These are phyloP conservation scores for Apiospora arundinis DNA, from an alignment of 2,329 filamentous ascomycete species.

Conservation along the genomic window DNA sequence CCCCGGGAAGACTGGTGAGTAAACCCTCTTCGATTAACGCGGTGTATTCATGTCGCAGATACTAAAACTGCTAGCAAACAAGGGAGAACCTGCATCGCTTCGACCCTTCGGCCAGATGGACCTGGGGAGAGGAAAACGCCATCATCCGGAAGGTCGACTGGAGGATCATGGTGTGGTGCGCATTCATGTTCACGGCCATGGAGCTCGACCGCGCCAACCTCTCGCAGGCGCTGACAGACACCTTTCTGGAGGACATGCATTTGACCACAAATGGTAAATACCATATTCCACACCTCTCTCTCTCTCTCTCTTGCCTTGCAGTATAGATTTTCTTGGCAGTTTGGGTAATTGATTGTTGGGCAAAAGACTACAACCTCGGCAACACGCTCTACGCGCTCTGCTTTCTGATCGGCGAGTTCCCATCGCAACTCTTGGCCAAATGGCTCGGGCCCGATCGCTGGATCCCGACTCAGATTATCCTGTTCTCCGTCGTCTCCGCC, in stretches of 20 bases:
- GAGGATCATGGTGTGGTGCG: conserved; percentile 46
- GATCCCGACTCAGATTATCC: conserved; percentile 41
- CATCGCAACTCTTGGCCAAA: conserved; percentile 66
- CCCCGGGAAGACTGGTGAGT: conserved; percentile 37
- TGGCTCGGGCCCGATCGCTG: conserved; percentile 38
- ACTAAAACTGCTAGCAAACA: not conserved
- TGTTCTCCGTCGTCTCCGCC: conserved; percentile 40
- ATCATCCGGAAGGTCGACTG: conserved; percentile 55
- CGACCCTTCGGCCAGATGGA: conserved; percentile 60
- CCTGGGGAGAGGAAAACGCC: conserved; percentile 57
- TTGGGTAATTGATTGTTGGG: not conserved
- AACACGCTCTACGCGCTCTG: conserved; percentile 60
- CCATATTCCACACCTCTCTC: not conserved
- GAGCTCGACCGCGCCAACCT: conserved; percentile 68
- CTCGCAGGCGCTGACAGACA: conserved; percentile 63
- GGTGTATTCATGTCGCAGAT: not conserved
- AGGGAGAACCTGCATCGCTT: conserved; percentile 62
- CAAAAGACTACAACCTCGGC: conserved; percentile 54
- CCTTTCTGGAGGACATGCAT: conserved; percentile 61
- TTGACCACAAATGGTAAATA: conserved; percentile 50
- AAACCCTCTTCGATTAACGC: not conserved
- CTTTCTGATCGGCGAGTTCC: conserved; percentile 64
- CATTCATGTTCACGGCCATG: conserved; percentile 66
- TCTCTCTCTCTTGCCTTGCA: not conserved
- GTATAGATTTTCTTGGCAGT: not conserved